A percentile compares a stretch with the other conserved stretches of the same genome.
These are phyloP conservation scores for Barbatosphaeria neglecta DNA, from an alignment of 495 filamentous ascomycete species.

Conservation along the genomic window DNA sequence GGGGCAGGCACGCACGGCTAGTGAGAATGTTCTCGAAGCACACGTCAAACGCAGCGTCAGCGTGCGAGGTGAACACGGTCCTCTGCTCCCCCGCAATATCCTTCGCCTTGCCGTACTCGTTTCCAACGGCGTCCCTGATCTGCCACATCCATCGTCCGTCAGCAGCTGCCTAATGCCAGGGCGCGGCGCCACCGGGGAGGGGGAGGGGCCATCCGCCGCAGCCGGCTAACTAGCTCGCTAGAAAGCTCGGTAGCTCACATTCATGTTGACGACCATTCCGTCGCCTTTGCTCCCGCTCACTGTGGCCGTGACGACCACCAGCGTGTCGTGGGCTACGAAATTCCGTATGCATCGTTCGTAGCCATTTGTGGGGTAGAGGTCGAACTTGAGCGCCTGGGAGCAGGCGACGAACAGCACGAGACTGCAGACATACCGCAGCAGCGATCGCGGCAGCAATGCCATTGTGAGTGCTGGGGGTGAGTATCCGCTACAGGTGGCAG, in stretches of 20 bases:
- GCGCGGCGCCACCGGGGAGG: not conserved
- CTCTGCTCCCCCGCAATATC: constrained; percentile 86
- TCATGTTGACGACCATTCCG: constrained; percentile 89
- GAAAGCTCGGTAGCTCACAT: constrained; percentile 48
- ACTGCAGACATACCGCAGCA: constrained; percentile 35
- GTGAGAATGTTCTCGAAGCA: constrained; percentile 85
- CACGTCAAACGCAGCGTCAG: constrained; percentile 90
- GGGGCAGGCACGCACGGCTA: constrained; percentile 43
- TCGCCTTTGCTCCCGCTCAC: constrained; percentile 77
- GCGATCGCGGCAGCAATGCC: constrained; percentile 22
- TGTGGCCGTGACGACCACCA: constrained; percentile 96
- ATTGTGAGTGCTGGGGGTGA: constrained; percentile 9
- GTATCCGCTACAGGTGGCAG: not conserved
- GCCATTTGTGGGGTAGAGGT: constrained; percentile 58
- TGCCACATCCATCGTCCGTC: constrained; percentile 21
- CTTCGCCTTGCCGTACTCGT: constrained; percentile 84
- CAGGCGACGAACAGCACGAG: constrained; percentile 45
- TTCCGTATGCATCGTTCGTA: constrained; percentile 87
- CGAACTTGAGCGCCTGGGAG: constrained; percentile 80
- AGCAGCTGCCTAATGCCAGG: not conserved
- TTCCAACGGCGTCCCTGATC: constrained; percentile 91
- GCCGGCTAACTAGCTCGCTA: too few relatives aligned
- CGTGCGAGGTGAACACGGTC: constrained; percentile 90
- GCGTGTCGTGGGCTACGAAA: constrained; percentile 82
- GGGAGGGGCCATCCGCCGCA: too few relatives aligned